Percentiles rank a stretch among this genome's conserved stretches.
phyloP scores from a whole-genome alignment of 148 eudicot genomes.

The Polygonum aviculare region DNA sequence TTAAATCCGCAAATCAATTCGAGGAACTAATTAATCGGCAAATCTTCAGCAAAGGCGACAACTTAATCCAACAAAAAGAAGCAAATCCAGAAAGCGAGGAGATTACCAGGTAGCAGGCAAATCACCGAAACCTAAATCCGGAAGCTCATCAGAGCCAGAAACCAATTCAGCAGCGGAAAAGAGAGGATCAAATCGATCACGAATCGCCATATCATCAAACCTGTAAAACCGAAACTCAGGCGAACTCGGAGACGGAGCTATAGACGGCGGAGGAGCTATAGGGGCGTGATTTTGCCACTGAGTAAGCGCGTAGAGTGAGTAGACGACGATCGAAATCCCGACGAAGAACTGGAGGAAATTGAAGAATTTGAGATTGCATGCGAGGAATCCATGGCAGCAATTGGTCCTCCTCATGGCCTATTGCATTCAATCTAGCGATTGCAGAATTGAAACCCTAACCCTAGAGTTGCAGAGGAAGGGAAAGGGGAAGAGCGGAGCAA shows the following conservation, averaged over 20 bases:
- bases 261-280: conserved; percentile 19
- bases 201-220: conserved; percentile 13
- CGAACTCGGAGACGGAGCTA: conserved; percentile 29
- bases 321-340: conserved; percentile 45
- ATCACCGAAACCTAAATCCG: conserved; percentile 12
- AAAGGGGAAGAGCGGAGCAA: neutral
- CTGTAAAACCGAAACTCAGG: neutral
- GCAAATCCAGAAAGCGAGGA: neutral
- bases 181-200: conserved; percentile 13
- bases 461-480: neutral
- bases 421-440: neutral
- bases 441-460: neutral
- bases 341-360: conserved; percentile 48
- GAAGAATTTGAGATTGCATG: conserved; percentile 56
- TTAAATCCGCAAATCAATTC: neutral
- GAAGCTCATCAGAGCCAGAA: conserved; percentile 11
- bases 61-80: neutral
- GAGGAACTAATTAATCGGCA: neutral
- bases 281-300: conserved; percentile 42
- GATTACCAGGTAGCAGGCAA: conserved; percentile 68
- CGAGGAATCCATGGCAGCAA: conserved; percentile 54
- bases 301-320: conserved; percentile 52
- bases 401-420: conserved; percentile 27
- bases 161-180: conserved; percentile 13
- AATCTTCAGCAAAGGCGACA: neutral